Base-by-base conservation (phyloP, 805 yeast species). In the Yamadazyma philogaea region DNA sequence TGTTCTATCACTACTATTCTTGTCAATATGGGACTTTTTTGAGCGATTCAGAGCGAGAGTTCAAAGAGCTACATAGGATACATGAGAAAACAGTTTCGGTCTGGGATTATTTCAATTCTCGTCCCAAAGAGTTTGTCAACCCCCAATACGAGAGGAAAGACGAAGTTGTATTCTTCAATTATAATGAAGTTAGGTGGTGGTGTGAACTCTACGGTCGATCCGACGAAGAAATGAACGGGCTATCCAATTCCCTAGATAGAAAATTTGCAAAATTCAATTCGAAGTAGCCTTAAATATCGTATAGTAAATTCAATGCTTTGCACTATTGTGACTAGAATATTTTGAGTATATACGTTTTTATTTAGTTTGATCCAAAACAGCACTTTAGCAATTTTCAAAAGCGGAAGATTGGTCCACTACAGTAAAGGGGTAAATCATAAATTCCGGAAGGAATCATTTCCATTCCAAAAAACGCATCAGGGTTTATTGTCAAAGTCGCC, bases 11-110 rank as follows among this genome's bases (percentile, higher is more conserved):
- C 60, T 66, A 85, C 37, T 87, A 89, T 56, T 87, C 97, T 1
- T 89, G 98, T 54, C 98, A 93, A 60, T 93, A 89, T 62, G 98
- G 98, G 3, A 81, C 96, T 1, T 93, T 93, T 54, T 60, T 93
- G 40, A 81, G 78, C 51, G 84, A 93, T 55, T 74, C 77, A 34
- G 96, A 93, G 56, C 60, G 63, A 38, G 95, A 87, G 45, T 53
- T 65, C 6, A 64, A 63, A n/a, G 48, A 54, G 17, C 47, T 51
- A 1, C 62, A 69, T 20, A 59, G 70, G 8, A 61, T 79, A 1
- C 58, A 54, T 6, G 52, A 61, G 2, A 66, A 72, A 10, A 85
- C 96, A 0, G 72, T 86, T 26, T 81, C 91, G 11, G 96, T 85
- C 1, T 90, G 98, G 98, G 96, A 90, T 61, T 90, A 93, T 58